Evolutionary conservation across 352 stramenopile genomes (phyloP), one percentile per base, ranked within the genome.

Genomic region (Pythium biforme): DNA sequence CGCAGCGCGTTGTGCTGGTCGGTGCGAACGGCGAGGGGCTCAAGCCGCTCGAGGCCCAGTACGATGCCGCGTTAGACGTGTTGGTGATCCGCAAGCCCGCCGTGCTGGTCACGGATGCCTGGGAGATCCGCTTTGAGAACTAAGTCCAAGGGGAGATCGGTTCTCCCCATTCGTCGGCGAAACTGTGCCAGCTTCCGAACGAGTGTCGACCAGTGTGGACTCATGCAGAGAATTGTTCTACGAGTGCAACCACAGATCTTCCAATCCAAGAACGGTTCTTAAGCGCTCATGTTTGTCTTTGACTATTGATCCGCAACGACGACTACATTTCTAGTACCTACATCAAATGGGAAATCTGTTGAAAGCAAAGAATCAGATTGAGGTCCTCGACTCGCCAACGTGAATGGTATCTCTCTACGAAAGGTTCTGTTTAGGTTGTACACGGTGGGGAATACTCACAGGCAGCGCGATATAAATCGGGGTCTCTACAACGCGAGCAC

Each of bases 31-130:
- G 83, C 46, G 71, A 55, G 49, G 49, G 20, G 49, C 26, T 54
- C 39, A 5, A 62, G 22, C 25, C 55, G 29, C 58, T 84, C 27
- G 81, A 95, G 20, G 83, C 91, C 55, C 56, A 72, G 41, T 97
- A 92, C 64, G 79, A 97, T 47, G 77, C 70, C 3, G 64, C 61
- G 2, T 66, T 47, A 11, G 78, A 95, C 55, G 61, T 76, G 47
- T 59, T 97, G 23, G 89, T 89, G 40, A 77, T 98, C 57, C 86
- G 91, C 61, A 97, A 97, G 73, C 89, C 88, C 19, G 65, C 74
- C 39, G 69, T 94, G 54, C 53, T 83, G 19, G 79, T 84, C 47
- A 88, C 83, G 56, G 78, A 83, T 41, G 73, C 79, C 47, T 96
- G 84, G 86, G 66, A 79, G 61, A 73, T 96, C 27, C 64, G 64